A percentile compares a stretch with the other conserved stretches of the same genome.
Evolutionary conservation across 495 filamentous ascomycete genomes (phyloP).

Genomic region (Talaromyces nanjingensis): DNA sequence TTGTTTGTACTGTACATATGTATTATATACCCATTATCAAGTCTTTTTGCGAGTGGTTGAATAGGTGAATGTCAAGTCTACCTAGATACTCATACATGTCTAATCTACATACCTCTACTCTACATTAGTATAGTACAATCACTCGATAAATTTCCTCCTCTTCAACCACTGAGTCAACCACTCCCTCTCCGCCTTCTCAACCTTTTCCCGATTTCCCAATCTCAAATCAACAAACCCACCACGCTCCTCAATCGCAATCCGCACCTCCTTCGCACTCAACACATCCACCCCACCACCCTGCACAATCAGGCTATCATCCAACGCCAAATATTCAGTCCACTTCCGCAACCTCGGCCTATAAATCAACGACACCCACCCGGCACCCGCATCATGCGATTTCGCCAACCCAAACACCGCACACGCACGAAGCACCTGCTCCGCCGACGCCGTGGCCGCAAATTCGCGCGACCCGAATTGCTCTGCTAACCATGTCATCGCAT

Average conservation of each 20-base stretch:
- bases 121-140: neutral
- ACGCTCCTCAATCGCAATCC: slow-evolving; percentile 47
- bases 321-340: slow-evolving; percentile 43
- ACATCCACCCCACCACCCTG: slow-evolving; percentile 41
- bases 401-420: slow-evolving; percentile 43
- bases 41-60: neutral
- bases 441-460: slow-evolving; percentile 17
- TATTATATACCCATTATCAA: neutral
- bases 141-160: slow-evolving; percentile 7
- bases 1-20: neutral
- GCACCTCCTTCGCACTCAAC: slow-evolving; percentile 48
- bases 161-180: slow-evolving; percentile 36
- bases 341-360: slow-evolving; percentile 34
- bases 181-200: slow-evolving; percentile 23
- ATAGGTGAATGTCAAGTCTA: neutral
- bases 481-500: slow-evolving; percentile 23
- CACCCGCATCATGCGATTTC: slow-evolving; percentile 27
- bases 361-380: slow-evolving; percentile 23
- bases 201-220: slow-evolving; percentile 10
- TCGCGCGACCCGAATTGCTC: slow-evolving; percentile 14
- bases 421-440: slow-evolving; percentile 26
- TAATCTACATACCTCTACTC: neutral
- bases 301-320: slow-evolving; percentile 54
- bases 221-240: slow-evolving; percentile 19
- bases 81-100: neutral